Percentiles rank a stretch among this genome's conserved stretches.
phyloP scores from a whole-genome alignment of 2,329 filamentous ascomycete genomes.

The Pezizomycotina sp. region DNA sequence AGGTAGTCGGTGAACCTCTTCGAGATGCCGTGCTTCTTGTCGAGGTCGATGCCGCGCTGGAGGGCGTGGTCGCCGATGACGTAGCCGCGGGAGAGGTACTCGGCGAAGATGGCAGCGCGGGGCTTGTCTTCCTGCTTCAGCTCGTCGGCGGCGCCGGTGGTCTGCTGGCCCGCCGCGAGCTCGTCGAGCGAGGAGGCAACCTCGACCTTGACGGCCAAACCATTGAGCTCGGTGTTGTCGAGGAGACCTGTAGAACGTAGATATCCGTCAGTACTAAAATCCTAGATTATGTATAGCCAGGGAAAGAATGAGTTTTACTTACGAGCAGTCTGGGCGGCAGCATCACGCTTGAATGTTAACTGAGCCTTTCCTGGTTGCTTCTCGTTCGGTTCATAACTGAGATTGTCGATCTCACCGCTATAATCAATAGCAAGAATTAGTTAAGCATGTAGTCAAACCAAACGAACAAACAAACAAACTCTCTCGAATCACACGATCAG shows the following conservation, averaged over 20 bases:
- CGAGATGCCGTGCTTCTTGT: slow-evolving; percentile 76
- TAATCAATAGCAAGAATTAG: not conserved
- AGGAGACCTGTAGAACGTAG: no score
- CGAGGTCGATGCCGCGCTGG: slow-evolving; percentile 51
- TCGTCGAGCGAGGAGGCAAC: slow-evolving; percentile 52
- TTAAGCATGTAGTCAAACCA: slow-evolving; percentile 11
- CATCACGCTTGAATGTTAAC: slow-evolving; percentile 90
- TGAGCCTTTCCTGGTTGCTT: slow-evolving; percentile 39
- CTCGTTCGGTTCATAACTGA: slow-evolving; percentile 60
- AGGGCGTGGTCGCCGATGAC: slow-evolving; percentile 45
- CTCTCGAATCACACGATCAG: slow-evolving; percentile 1
- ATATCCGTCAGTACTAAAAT: no score
- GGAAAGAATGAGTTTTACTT: no score
- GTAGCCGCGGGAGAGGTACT: slow-evolving; percentile 94
- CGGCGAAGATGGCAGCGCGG: slow-evolving; percentile 76
- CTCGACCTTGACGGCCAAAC: slow-evolving; percentile 58
- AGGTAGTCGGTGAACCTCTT: slow-evolving; percentile 49
- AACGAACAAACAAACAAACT: slow-evolving; percentile 2
- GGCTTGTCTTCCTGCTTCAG: slow-evolving; percentile 88
- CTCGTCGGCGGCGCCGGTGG: slow-evolving; percentile 41
- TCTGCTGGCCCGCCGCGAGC: slow-evolving; percentile 28
- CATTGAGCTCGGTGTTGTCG: slow-evolving; percentile 86
- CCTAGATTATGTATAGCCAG: no score
- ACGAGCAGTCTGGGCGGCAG: slow-evolving; percentile 92
- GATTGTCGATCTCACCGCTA: slow-evolving; percentile 77